Conservation (phyloP, 306 rosid species). For the Crataegus laevigata region DNA sequence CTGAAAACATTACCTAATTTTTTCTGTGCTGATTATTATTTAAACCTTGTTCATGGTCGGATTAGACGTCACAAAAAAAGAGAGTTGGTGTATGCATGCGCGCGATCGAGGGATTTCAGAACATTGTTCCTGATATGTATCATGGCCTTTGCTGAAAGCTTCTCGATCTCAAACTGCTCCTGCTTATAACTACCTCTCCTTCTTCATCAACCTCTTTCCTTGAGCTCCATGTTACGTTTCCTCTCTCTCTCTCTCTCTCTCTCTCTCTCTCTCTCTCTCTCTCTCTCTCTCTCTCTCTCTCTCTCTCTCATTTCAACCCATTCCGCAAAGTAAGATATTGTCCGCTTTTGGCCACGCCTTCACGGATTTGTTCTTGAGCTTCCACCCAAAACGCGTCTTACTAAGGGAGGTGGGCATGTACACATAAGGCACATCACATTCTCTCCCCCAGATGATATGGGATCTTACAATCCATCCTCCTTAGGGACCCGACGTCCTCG, state of each 20-base stretch:
- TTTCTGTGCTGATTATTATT: background rate
- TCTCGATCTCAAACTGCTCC: background rate
- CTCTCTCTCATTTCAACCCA: too few species aligned
- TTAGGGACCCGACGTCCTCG: too few species aligned
- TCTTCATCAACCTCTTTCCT: slow-evolving; percentile 5
- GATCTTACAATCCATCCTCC: too few species aligned
- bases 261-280: too few species aligned
- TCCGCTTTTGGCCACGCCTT: too few species aligned
- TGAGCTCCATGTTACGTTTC: slow-evolving; percentile 1
- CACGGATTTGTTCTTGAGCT: too few species aligned
- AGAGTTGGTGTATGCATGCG: background rate
- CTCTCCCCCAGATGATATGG: too few species aligned
- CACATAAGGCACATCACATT: too few species aligned
- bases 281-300: too few species aligned
- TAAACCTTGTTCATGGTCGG: slow-evolving; percentile 13
- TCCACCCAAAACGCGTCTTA: too few species aligned
- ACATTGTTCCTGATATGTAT: background rate
- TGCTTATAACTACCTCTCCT: background rate
- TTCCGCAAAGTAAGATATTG: too few species aligned
- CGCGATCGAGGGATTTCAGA: background rate
- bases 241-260: background rate
- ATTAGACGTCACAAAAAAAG: background rate
- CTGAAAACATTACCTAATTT: background rate
- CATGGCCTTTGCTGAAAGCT: slow-evolving; percentile 4
- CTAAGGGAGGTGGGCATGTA: too few species aligned